Evolutionary conservation across 768 basidiomycete genomes (phyloP).

Genomic region (Pholiota conissans): DNA sequence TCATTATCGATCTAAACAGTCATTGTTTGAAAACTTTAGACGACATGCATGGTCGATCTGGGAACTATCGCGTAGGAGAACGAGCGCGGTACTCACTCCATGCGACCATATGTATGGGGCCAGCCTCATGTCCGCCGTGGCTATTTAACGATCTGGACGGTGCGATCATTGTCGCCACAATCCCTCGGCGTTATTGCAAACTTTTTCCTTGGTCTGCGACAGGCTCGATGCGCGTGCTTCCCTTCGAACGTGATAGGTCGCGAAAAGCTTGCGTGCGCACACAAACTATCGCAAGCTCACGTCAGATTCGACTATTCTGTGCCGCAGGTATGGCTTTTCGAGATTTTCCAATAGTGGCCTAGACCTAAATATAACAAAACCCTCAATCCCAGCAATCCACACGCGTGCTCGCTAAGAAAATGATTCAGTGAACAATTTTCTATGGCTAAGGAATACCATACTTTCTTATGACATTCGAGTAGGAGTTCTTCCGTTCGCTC

Average conservation of each 20-base stretch:
- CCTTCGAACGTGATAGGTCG: not conserved
- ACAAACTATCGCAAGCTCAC: not conserved
- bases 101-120: not conserved
- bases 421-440: not conserved
- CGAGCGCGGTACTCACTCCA: not conserved
- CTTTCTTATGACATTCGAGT: not conserved
- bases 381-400: not conserved
- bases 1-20: not conserved
- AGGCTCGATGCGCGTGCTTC: conserved; percentile 1
- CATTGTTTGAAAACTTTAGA: not conserved
- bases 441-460: not conserved
- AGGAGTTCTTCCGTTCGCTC: not conserved
- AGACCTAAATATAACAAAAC: not conserved
- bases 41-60: not conserved
- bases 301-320: not conserved
- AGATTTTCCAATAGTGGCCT: not conserved
- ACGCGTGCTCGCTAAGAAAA: not conserved
- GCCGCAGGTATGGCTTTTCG: not conserved
- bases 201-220: conserved; percentile 4
- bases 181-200: conserved; percentile 16
- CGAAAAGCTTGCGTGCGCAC: not conserved
- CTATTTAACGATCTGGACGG: not conserved
- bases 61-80: not conserved
- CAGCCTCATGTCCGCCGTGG: not conserved
- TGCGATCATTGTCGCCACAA: conserved; percentile 7